phyloP scores from a whole-genome alignment of 1,284 basidiomycete species.

The Macrocybe sp. region DNA sequence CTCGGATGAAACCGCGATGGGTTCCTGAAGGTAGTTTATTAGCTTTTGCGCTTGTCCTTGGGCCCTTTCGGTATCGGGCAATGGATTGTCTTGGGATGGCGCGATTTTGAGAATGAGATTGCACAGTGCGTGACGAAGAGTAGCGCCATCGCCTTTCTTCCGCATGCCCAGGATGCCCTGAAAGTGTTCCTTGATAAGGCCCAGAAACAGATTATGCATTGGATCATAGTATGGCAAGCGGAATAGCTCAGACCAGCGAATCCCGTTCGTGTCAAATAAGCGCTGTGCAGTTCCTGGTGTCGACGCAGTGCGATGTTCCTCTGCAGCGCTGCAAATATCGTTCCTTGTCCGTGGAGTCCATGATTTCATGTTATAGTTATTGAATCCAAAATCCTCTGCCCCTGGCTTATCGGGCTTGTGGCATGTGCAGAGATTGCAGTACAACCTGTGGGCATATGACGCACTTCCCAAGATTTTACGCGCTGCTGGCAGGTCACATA shows the following conservation, averaged over 20 bases:
- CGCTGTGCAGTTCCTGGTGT: slow-evolving; percentile 3
- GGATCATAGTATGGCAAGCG: slow-evolving; percentile 35
- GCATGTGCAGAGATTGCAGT: slow-evolving; percentile 27
- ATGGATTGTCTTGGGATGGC: too few species aligned
- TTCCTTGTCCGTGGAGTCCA: slow-evolving; percentile 17
- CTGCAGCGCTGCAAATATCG: slow-evolving; percentile 13
- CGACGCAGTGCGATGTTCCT: slow-evolving; percentile 12
- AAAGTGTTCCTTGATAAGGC: slow-evolving; percentile 17
- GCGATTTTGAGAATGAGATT: too few species aligned
- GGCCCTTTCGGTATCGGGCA: too few species aligned
- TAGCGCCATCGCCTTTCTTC: too few species aligned
- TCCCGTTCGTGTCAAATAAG: slow-evolving; percentile 12
- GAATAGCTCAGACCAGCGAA: slow-evolving; percentile 31
- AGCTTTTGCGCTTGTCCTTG: too few species aligned
- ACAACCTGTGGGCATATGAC: slow-evolving; percentile 15
- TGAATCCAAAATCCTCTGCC: slow-evolving; percentile 14
- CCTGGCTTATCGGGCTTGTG: neutral
- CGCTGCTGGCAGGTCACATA: slow-evolving; percentile 29
- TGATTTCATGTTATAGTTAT: slow-evolving; percentile 17
- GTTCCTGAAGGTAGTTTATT: too few species aligned
- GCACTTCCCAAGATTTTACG: slow-evolving; percentile 22
- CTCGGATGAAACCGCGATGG: too few species aligned
- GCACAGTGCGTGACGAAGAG: too few species aligned
- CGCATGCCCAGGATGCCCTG: slow-evolving; percentile 8
- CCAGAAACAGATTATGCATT: slow-evolving; percentile 34